Evolutionary conservation across 2,329 filamentous ascomycete species (phyloP).

Genomic region (Calonectria leucothoes): DNA sequence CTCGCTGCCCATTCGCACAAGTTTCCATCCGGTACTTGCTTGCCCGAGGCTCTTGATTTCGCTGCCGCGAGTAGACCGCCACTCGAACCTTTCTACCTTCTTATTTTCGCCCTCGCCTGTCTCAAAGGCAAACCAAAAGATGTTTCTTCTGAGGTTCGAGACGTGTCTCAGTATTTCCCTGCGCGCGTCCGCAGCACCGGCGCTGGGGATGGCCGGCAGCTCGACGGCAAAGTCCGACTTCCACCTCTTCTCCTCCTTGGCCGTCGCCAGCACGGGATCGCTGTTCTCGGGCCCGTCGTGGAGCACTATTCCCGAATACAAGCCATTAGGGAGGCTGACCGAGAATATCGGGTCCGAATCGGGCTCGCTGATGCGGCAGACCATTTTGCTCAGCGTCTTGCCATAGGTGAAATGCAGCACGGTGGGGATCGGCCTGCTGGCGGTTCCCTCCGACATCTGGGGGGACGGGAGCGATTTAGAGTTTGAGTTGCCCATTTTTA

Average conservation of each 20-base stretch:
- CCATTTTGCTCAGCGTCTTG: slow-evolving; percentile 19
- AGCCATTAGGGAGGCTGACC: not conserved
- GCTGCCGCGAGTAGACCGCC: slow-evolving; percentile 31
- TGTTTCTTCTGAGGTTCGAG: not conserved
- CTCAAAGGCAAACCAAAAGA: slow-evolving; percentile 23
- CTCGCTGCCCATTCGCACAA: slow-evolving; percentile 26
- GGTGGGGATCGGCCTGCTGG: not conserved
- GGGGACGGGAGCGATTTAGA: not conserved
- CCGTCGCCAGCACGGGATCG: not conserved
- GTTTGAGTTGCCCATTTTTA: slow-evolving; percentile 15
- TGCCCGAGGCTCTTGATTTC: slow-evolving; percentile 36
- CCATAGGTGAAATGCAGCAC: slow-evolving; percentile 23
- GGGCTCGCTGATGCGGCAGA: slow-evolving; percentile 22
- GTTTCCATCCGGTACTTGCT: slow-evolving; percentile 31
- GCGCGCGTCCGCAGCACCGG: not conserved
- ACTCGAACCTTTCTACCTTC: slow-evolving; percentile 29
- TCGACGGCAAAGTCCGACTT: slow-evolving; percentile 14
- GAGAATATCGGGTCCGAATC: slow-evolving; percentile 1
- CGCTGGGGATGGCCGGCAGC: slow-evolving; percentile 4
- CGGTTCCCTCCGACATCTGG: slow-evolving; percentile 12
- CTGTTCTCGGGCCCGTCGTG: slow-evolving; percentile 7
- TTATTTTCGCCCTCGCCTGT: not conserved
- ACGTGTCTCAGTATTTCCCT: slow-evolving; percentile 10
- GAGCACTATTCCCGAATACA: slow-evolving; percentile 22
- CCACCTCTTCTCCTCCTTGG: not conserved